Conservation (phyloP, 2,329 filamentous ascomycete species). For the Xylariaceae sp. region DNA sequence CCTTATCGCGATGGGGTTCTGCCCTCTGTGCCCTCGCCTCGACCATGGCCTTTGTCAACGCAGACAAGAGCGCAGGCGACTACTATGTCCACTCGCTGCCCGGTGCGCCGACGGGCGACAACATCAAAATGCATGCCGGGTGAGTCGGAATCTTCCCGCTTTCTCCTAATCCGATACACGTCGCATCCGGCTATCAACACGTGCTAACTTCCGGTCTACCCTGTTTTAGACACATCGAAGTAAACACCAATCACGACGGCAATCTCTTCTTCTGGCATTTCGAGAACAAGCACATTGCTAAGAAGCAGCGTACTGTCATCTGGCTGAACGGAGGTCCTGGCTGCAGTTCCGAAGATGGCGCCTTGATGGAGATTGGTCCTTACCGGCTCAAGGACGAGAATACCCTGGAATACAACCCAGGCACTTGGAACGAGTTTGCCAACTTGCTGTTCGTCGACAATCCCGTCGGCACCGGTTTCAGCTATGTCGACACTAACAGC, state of each 20-base stretch:
- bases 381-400: conserved; percentile 77
- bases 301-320: conserved; percentile 84
- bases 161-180: not conserved
- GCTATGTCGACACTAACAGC: conserved; percentile 86
- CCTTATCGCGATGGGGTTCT: conserved; percentile 26
- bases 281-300: conserved; percentile 90
- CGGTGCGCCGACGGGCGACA: conserved; percentile 71
- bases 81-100: conserved; percentile 87
- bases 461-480: conserved; percentile 93
- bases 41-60: conserved; percentile 33
- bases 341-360: conserved; percentile 95
- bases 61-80: conserved; percentile 64
- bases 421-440: conserved; percentile 98
- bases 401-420: conserved; percentile 75
- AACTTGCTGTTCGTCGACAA: conserved; percentile 97
- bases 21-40: conserved; percentile 42
- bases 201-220: too few species aligned
- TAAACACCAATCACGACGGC: conserved; percentile 78
- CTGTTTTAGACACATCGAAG: conserved; percentile 74
- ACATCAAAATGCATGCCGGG: conserved; percentile 98
- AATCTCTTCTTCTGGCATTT: conserved; percentile 99
- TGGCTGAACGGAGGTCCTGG: conserved; percentile 98
- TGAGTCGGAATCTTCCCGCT: conserved; percentile 46
- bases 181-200: conserved; percentile 8
- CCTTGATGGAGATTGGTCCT: conserved; percentile 92